Conservation (phyloP, 257 asterid species). For the Cynanchum wilfordii region DNA sequence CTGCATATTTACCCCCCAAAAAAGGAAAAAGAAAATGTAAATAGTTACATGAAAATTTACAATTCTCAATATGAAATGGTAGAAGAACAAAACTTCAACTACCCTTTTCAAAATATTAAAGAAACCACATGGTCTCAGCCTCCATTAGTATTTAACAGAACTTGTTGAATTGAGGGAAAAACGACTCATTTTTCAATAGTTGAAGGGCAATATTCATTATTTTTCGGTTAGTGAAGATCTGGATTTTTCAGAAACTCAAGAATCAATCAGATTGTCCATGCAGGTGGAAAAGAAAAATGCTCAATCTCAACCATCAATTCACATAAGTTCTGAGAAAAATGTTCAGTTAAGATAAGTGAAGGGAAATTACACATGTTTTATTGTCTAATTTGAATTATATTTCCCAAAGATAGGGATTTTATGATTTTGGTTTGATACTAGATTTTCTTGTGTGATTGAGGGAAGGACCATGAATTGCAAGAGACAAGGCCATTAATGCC, state of each 20-base stretch:
- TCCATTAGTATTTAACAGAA: too few species aligned
- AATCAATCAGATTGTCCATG: neutral
- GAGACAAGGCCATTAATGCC: neutral
- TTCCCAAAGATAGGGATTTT: neutral
- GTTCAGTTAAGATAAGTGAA: neutral
- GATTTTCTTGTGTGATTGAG: neutral
- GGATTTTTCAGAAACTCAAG: neutral
- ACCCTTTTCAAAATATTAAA: too few species aligned
- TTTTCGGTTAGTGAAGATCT: too few species aligned
- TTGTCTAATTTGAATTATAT: neutral
- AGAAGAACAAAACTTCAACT: too few species aligned
- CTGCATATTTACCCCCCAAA: conserved; percentile 26
- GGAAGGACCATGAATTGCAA: neutral
- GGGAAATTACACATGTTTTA: neutral
- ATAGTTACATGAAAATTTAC: neutral
- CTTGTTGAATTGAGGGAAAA: too few species aligned
- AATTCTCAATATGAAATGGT: neutral
- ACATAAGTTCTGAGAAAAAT: neutral
- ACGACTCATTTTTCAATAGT: too few species aligned
- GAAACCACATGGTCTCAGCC: too few species aligned
- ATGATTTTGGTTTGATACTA: neutral
- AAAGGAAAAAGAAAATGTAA: too few species aligned
- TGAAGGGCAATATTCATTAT: too few species aligned
- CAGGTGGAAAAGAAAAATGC: neutral
- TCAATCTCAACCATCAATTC: neutral